phyloP scores from a whole-genome alignment of 1,139 yeast genomes.

The Insectozyma bohioensis region DNA sequence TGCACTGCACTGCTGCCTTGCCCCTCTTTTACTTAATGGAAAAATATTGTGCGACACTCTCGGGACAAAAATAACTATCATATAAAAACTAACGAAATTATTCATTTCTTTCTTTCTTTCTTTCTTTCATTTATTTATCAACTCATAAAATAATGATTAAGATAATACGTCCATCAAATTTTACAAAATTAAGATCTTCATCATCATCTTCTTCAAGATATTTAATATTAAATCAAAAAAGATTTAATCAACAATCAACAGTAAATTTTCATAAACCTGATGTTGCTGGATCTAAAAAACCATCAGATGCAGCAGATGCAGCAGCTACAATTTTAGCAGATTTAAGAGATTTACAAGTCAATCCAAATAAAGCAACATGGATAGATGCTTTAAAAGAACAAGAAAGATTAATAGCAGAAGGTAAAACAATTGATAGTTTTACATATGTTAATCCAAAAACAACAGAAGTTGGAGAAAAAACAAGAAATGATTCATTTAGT shows the following conservation, averaged over 20 bases:
- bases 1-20: too few species aligned
- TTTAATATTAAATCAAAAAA: background rate
- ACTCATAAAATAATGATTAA: slow-evolving; percentile 3
- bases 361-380: slow-evolving; percentile 73
- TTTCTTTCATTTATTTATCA: too few species aligned
- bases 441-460: slow-evolving; percentile 74
- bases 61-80: too few species aligned
- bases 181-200: background rate
- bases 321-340: slow-evolving; percentile 64
- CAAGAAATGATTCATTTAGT: slow-evolving; percentile 74
- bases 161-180: background rate
- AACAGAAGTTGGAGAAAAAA: slow-evolving; percentile 67
- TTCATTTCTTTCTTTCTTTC: too few species aligned
- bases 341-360: slow-evolving; percentile 30
- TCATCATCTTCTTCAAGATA: too few species aligned
- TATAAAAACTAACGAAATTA: too few species aligned
- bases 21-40: too few species aligned
- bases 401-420: slow-evolving; percentile 66
- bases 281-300: slow-evolving; percentile 37
- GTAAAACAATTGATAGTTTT: slow-evolving; percentile 67
- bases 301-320: slow-evolving; percentile 68
- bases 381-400: slow-evolving; percentile 77
- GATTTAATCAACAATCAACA: slow-evolving; percentile 1
- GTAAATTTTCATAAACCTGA: slow-evolving; percentile 39
- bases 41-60: too few species aligned